Percentiles rank a stretch among this genome's conserved stretches.
These are phyloP conservation scores for Penicillium egyptiacum DNA, from an alignment of 495 filamentous ascomycete species.

Conservation along the genomic window DNA sequence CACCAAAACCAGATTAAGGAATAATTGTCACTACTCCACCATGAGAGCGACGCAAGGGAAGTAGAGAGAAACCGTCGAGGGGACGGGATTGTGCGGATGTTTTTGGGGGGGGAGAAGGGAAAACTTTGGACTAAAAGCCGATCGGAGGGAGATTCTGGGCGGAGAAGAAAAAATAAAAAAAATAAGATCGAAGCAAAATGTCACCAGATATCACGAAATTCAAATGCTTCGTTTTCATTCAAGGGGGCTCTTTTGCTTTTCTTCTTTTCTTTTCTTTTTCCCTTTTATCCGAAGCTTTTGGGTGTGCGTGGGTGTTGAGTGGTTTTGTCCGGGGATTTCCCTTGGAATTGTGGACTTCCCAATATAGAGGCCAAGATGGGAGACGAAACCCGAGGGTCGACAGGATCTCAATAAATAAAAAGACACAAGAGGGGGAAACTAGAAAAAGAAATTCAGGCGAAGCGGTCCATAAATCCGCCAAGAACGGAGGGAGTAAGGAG, in stretches of 20 bases:
- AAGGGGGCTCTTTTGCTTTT: not conserved
- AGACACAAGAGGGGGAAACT: slow-evolving; percentile 4
- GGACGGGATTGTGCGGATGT: slow-evolving; percentile 19
- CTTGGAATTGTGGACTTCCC: not conserved
- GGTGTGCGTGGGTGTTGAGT: not conserved
- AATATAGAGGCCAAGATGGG: not conserved
- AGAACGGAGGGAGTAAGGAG: slow-evolving; percentile 30
- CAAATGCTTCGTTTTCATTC: slow-evolving; percentile 3
- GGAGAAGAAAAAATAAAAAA: slow-evolving; percentile 20
- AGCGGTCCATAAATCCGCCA: slow-evolving; percentile 25
- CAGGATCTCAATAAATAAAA: slow-evolving; percentile 13
- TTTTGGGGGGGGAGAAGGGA: slow-evolving; percentile 13
- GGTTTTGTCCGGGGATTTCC: not conserved
- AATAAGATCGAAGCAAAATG: not conserved
- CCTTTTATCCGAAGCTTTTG: not conserved
- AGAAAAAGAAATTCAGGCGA: slow-evolving; percentile 19
- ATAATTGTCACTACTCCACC: slow-evolving; percentile 37
- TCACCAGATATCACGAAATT: not conserved
- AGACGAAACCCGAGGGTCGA: not conserved
- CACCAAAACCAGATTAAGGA: slow-evolving; percentile 37
- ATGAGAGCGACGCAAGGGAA: slow-evolving; percentile 19
- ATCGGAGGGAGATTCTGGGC: slow-evolving; percentile 21
- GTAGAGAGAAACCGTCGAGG: slow-evolving; percentile 12
- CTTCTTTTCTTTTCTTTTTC: not conserved
- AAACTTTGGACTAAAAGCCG: slow-evolving; percentile 26